These are phyloP conservation scores for Scutellaria barbata DNA, from an alignment of 257 asterid species.

Conservation along the genomic window DNA sequence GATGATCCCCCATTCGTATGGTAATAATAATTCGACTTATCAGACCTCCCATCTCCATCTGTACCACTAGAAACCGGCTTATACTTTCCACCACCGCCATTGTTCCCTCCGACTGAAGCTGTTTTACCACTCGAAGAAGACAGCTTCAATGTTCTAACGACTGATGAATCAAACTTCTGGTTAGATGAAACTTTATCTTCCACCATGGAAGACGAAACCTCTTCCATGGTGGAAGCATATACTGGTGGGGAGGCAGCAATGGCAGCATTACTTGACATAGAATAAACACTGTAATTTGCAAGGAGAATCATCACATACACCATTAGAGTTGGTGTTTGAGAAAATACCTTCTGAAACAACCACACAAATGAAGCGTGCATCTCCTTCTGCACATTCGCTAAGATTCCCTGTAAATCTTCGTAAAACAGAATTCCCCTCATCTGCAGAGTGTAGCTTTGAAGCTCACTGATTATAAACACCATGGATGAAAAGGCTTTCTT, in stretches of 20 bases:
- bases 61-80: slow-evolving; percentile 62
- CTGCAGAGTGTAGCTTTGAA: slow-evolving; percentile 73
- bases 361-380: slow-evolving; percentile 91
- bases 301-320: slow-evolving; percentile 88
- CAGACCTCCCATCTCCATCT: slow-evolving; percentile 82
- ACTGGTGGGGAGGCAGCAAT: slow-evolving; percentile 53
- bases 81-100: slow-evolving; percentile 73
- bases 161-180: slow-evolving; percentile 59
- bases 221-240: slow-evolving; percentile 39
- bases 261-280: slow-evolving; percentile 63
- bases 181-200: slow-evolving; percentile 46
- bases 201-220: slow-evolving; percentile 42
- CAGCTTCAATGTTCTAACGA: slow-evolving; percentile 47
- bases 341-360: slow-evolving; percentile 94
- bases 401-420: slow-evolving; percentile 84
- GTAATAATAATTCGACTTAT: slow-evolving; percentile 44
- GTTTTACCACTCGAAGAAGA: slow-evolving; percentile 64
- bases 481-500: slow-evolving; percentile 88
- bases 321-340: slow-evolving; percentile 92
- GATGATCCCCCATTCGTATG: slow-evolving; percentile 50
- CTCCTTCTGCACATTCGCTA: slow-evolving; percentile 77
- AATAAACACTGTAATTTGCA: slow-evolving; percentile 86
- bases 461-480: slow-evolving; percentile 94
- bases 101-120: slow-evolving; percentile 61
- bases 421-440: slow-evolving; percentile 73